Evolutionary conservation across 1,284 basidiomycete species (phyloP), one percentile per base, ranked within the genome.

Genomic region (Boletus semigastroideus): DNA sequence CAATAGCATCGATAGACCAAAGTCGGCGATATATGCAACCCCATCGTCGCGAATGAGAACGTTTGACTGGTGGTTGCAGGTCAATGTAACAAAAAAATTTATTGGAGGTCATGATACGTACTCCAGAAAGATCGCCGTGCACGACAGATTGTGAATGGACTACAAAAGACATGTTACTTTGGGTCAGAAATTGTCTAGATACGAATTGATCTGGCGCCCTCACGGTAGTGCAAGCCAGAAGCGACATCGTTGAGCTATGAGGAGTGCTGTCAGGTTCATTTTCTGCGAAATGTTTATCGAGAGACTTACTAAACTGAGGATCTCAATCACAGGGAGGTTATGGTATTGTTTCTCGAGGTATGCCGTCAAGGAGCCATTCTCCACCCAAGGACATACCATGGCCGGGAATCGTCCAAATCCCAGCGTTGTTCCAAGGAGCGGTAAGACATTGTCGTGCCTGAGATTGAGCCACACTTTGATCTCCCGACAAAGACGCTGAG

Each of bases 201-300:
- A 16, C 20, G 17, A 28, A 9, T 10, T 5, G n/a, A 16, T 5
- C 16, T 33, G 6, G 30, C 2, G 25, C 16, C 42, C 53, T 46
- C 53, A 59, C 55, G 20, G 36, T 56, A 59, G 14, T 46, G 53
- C 17, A 56, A 9, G 8, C 46, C 55, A 25, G 38, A 59, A 1
- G 56, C 46, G 5, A 51, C 40, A 37, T 37, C 22, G 6, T 36
- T 37, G 12, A 56, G 33, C 55, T 56, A 19, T 25, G 17, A 22
- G 2, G 4, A 9, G 20, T 22, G 7, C 20, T 5, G 20, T 46
- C 16, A 42, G 25, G 38, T 9, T 19, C 10, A 13, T 22, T 38
- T 8, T 7, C 17, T n/a, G 8, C 7, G 1, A 13, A 5, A 16
- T 27, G 19, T 10, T 6, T 17, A 4, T 2, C 12, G 30, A 30